Evolutionary conservation across 164 flowering plant genomes (phyloP), one percentile per base, ranked within the genome.

Genomic region (Dillenia suffruticosa): DNA sequence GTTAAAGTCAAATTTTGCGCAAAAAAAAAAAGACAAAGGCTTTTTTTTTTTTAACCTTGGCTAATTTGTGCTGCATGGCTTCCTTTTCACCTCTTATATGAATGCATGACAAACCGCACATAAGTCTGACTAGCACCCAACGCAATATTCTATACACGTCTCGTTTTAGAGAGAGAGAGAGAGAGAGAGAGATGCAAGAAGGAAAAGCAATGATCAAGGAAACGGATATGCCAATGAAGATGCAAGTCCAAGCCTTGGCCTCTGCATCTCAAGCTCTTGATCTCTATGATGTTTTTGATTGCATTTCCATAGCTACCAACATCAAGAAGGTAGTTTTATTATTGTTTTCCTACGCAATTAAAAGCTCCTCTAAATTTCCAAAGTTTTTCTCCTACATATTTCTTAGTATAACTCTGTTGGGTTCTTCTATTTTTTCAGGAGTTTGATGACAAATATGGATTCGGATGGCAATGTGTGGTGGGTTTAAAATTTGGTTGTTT

Each of bases 381-480:
- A 48, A 12, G 46, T 65, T 62, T 58, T 19, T 56, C 40, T 32
- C 40, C 40, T 32, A 32, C 40, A 32, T 44, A 49, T 50, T 19
- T 64, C 63, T 8, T 32, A 14, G 6, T 5, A 32, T 32, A 32
- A 7, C 7, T 32, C 40, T 50, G 9, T 10, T 40, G 40, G 12
- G 19, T 44, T 56, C 12, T 44, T 45, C 12, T 48, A 49, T n/a
- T 19, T 19, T 70, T 57, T 51, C 79, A 91, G 94, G 93, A 87
- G 55, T 87, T 91, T 66, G 96, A 91, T 62, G 76, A 48, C 60
- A 81, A 52, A 68, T 82, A 89, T 79, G 97, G 94, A 47, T 49
- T 65, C 56, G 93, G 92, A 62, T 89, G 96, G 96, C 97, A 91
- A 68, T 88, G 97, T 68, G 91, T 88, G 74, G 97, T 87, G 75